phyloP scores from a whole-genome alignment of 306 rosid genomes.

The Alnus glutinosa region DNA sequence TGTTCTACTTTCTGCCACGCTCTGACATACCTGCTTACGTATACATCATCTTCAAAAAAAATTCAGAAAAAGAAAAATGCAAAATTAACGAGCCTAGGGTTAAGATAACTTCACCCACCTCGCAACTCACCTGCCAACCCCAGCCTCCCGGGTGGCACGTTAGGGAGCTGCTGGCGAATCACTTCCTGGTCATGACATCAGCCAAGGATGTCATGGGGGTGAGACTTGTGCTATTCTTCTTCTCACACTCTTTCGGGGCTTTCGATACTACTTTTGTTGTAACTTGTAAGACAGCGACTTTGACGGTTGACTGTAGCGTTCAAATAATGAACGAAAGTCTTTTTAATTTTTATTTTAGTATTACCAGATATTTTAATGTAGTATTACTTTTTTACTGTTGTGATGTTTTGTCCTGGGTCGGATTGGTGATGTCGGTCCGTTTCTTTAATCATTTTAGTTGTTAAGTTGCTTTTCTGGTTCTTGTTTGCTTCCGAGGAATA shows the following conservation, averaged over 20 bases:
- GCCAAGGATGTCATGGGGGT: not conserved
- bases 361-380: not conserved
- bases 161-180: not conserved
- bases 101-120: not conserved
- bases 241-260: not conserved
- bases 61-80: not conserved
- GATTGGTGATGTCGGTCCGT: conserved; percentile 15
- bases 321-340: conserved; percentile 24
- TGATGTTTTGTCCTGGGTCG: conserved; percentile 20
- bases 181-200: not conserved
- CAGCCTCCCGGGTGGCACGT: not conserved
- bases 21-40: not conserved
- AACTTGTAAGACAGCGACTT: conserved; percentile 35
- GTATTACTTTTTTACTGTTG: not conserved
- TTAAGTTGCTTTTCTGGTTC: conserved; percentile 34
- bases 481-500: conserved; percentile 41
- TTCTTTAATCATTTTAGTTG: conserved; percentile 24
- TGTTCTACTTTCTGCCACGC: not conserved
- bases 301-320: conserved; percentile 36
- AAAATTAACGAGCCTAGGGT: not conserved
- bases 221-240: not conserved
- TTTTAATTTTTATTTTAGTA: conserved; percentile 16
- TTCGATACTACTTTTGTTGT: conserved; percentile 19
- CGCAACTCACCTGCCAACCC: conserved; percentile 3
- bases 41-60: not conserved